Base-by-base conservation (phyloP, 2,329 filamentous ascomycete species). In the Hysterium pulicare region DNA sequence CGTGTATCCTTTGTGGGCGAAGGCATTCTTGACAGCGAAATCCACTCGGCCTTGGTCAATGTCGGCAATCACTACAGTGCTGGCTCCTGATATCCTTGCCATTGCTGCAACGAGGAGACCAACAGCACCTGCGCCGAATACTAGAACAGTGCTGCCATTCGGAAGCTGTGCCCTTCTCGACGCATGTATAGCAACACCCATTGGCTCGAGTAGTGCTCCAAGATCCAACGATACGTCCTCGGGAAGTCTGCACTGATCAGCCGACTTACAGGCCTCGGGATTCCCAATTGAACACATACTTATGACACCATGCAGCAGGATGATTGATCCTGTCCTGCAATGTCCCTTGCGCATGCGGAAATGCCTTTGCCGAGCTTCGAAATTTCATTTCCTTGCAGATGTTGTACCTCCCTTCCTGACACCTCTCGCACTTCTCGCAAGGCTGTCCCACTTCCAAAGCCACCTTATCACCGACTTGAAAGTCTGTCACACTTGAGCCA, bases 361-460 rank as follows among this genome's bases (percentile, higher is more conserved):
- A 80, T 17, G 70, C 68, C 58, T 81, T 83, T 26, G 80, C 80
- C 41, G 75, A 79, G 53, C 74, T 78, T 46, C 78, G 62, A 57
- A 83, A 83, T 31, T 69, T 70, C 70, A 83, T 74, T 7, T 67
- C 67, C 19, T 74, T 74, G 67, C 80, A 83, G 49, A 83, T 79
- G 52, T 83, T 83, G 59, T 83, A 83, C 38, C 79, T 66, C 39
- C 76, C 78, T 42, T 74, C 70, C 33, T 68, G 65, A 57, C 80
- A 83, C 39, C 76, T 66, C 17, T 71, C 63, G 57, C 80, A 83
- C 31, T 64, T 58, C 30, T 86, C 82, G 72, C 91, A 97, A 1
- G 90, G 88, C 40, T 87, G 79, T 38, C 91, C 91, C 11, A 94
- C 91, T 75, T 97, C 91, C 32, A 97, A 74, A n/a, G 91, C 90